A percentile compares a stretch with the other conserved stretches of the same genome.
Conservation (phyloP, 2,329 filamentous ascomycete species). For the Chrysoporthe austroafricana region DNA sequence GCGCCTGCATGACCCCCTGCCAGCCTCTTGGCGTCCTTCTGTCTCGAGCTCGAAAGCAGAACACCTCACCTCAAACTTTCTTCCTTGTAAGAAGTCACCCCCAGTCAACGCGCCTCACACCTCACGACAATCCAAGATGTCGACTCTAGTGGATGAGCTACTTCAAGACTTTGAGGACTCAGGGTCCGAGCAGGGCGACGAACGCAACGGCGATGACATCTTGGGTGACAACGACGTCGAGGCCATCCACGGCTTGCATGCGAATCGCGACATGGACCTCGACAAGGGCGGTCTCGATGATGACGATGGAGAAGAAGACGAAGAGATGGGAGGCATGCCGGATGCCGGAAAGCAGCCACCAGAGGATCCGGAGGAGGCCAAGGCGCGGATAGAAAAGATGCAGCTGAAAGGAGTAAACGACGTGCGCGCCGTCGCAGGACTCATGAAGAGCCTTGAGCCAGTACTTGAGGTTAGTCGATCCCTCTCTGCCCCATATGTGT, state of each 20-base stretch:
- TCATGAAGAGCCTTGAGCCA: constrained; percentile 82
- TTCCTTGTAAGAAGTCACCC: background rate
- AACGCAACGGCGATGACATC: constrained; percentile 54
- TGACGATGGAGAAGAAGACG: constrained; percentile 64
- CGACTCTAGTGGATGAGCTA: constrained; percentile 89
- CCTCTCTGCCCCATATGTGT: constrained; percentile 17
- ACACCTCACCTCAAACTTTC: background rate
- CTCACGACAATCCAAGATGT: constrained; percentile 59
- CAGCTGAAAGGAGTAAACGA: constrained; percentile 74
- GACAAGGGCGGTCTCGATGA: constrained; percentile 64
- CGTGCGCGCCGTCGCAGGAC: constrained; percentile 74
- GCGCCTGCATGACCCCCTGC: constrained; percentile 11
- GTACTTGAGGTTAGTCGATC: constrained; percentile 74
- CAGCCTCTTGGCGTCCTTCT: background rate
- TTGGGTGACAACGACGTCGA: constrained; percentile 50
- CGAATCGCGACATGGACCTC: constrained; percentile 56
- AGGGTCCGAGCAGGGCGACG: constrained; percentile 73
- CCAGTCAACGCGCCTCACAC: background rate
- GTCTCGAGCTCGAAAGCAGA: background rate
- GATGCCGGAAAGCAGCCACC: constrained; percentile 53
- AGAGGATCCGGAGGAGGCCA: constrained; percentile 70
- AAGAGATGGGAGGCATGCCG: constrained; percentile 55
- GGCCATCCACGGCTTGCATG: constrained; percentile 41
- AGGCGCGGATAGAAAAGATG: constrained; percentile 83
- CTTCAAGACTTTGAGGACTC: constrained; percentile 90